Percentiles rank a stretch among this genome's conserved stretches.
phyloP scores from a whole-genome alignment of 768 basidiomycete species.

The Tylopilus intermedius region DNA sequence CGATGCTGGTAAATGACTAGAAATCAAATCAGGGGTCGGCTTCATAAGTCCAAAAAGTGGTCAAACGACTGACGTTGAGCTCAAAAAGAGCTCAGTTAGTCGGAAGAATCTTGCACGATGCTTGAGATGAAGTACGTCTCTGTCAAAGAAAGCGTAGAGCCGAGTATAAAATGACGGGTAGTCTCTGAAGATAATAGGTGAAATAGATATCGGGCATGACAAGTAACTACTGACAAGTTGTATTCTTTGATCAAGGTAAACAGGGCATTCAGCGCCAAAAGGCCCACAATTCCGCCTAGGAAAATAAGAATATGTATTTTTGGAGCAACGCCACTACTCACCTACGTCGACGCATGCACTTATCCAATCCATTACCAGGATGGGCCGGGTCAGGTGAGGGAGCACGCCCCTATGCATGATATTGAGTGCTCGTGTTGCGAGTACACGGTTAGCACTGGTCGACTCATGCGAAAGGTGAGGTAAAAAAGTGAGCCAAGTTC shows the following conservation, averaged over 20 bases:
- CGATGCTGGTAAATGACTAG: constrained; percentile 79
- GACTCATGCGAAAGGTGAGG: constrained; percentile 48
- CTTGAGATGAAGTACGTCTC: constrained; percentile 84
- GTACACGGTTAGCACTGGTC: constrained; percentile 26
- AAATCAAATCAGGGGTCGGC: constrained; percentile 3
- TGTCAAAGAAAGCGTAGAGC: constrained; percentile 84
- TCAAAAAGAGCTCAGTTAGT: constrained; percentile 82
- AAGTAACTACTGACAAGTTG: constrained; percentile 64
- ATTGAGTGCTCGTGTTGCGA: constrained; percentile 58
- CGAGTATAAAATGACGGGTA: constrained; percentile 94
- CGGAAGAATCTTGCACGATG: constrained; percentile 95
- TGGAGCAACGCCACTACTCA: constrained; percentile 28
- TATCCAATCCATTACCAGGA: constrained; percentile 90
- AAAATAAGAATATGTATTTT: not conserved
- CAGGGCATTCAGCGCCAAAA: constrained; percentile 86
- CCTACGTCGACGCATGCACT: constrained; percentile 79
- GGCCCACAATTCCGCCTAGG: constrained; percentile 74
- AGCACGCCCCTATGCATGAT: constrained; percentile 80
- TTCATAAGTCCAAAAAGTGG: not conserved
- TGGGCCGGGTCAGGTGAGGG: constrained; percentile 74
- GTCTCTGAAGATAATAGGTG: constrained; percentile 51
- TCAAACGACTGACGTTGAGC: constrained; percentile 70
- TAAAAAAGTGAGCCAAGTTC: constrained; percentile 72
- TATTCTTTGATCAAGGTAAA: constrained; percentile 90
- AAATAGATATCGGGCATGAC: constrained; percentile 1